A percentile compares a stretch with the other conserved stretches of the same genome.
Conservation (phyloP, 2,329 filamentous ascomycete species). For the Sarocladium kiliense region DNA sequence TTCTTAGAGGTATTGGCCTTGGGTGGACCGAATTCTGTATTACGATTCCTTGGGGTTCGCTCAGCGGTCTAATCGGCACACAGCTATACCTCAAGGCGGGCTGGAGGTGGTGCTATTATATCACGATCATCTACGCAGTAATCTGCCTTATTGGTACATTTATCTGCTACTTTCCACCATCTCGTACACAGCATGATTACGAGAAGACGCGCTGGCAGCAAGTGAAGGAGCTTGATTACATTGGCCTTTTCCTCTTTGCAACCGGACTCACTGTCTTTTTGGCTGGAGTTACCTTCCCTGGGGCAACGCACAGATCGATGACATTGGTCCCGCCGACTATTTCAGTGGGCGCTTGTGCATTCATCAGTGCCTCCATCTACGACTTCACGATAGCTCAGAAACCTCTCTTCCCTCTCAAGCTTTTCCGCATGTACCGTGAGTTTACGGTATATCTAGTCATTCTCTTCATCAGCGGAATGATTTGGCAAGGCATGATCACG, state of each 20-base stretch:
- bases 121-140: slow-evolving; percentile 1
- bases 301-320: not conserved
- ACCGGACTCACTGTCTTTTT: slow-evolving; percentile 1
- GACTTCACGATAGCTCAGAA: not conserved
- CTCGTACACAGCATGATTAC: slow-evolving; percentile 3
- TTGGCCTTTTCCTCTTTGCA: slow-evolving; percentile 6
- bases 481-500: slow-evolving; percentile 2
- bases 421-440: slow-evolving; percentile 6
- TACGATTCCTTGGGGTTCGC: slow-evolving; percentile 4
- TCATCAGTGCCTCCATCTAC: slow-evolving; percentile 3
- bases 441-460: slow-evolving; percentile 4
- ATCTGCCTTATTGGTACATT: not conserved
- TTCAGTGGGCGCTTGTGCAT: not conserved
- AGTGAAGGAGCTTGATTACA: slow-evolving; percentile 7
- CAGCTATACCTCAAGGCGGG: slow-evolving; percentile 2
- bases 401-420: slow-evolving; percentile 3
- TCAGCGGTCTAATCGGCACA: not conserved
- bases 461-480: slow-evolving; percentile 1
- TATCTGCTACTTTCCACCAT: slow-evolving; percentile 3
- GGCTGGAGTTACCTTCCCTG: not conserved
- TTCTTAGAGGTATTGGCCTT: not conserved
- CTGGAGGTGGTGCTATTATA: slow-evolving; percentile 5
- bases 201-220: slow-evolving; percentile 6
- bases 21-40: slow-evolving; percentile 6
- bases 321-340: not conserved